Conservation (phyloP, 2,329 filamentous ascomycete species). For the Microcyclosporella mali region DNA sequence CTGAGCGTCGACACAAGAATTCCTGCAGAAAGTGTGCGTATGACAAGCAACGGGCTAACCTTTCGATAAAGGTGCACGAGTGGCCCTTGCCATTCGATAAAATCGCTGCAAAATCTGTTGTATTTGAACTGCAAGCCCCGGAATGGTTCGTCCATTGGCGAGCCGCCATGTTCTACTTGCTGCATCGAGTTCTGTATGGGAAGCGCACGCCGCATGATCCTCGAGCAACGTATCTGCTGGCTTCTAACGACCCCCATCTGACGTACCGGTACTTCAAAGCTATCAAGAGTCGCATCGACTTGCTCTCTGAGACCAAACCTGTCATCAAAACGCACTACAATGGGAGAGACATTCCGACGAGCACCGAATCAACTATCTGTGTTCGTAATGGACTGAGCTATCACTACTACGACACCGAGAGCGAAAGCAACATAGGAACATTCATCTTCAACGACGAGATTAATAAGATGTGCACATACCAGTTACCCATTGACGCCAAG, state of each 20-base stretch:
- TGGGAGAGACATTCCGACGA: slow-evolving; percentile 35
- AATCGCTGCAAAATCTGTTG: slow-evolving; percentile 36
- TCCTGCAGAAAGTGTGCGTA: slow-evolving; percentile 44
- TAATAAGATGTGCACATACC: slow-evolving; percentile 29
- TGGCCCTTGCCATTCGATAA: slow-evolving; percentile 41
- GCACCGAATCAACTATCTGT: slow-evolving; percentile 38
- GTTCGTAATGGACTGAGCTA: slow-evolving; percentile 44
- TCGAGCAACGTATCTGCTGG: slow-evolving; percentile 6
- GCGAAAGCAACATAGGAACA: slow-evolving; percentile 1
- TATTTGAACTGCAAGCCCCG: slow-evolving; percentile 51
- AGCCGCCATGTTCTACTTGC: slow-evolving; percentile 28
- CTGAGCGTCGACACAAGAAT: slow-evolving; percentile 23
- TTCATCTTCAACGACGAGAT: slow-evolving; percentile 11
- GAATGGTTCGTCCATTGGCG: slow-evolving; percentile 45
- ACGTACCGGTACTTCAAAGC: slow-evolving; percentile 4
- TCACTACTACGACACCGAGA: slow-evolving; percentile 42
- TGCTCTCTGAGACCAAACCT: slow-evolving; percentile 45
- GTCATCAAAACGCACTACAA: slow-evolving; percentile 46
- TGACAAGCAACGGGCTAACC: slow-evolving; percentile 30
- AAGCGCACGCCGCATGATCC: background rate
- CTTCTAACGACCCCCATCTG: slow-evolving; percentile 17
- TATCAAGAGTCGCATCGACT: slow-evolving; percentile 23
- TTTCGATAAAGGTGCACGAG: slow-evolving; percentile 47
- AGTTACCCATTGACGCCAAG: slow-evolving; percentile 33
- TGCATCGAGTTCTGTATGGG: slow-evolving; percentile 2